Base-by-base conservation (phyloP, 345 rosid genomes). In the Camelina sativa region DNA sequence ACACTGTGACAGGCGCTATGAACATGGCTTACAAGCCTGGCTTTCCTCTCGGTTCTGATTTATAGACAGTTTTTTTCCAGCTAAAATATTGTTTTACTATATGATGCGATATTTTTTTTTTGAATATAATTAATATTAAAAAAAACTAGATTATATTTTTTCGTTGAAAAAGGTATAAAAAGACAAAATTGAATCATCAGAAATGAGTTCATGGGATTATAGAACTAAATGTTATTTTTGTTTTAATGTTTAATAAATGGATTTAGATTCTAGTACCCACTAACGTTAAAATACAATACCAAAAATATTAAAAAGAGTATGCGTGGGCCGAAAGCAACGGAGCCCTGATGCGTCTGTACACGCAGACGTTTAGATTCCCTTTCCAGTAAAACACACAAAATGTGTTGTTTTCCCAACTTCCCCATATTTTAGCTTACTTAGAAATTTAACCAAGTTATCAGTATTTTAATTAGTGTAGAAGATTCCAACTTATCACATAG, bases 251-350 rank as follows among this genome's bases (percentile, higher is more conserved):
- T 46, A 58, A 13, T 12, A 44, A 35, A 32, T 44, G 40, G n/a
- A 13, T 30, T 15, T 47, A 12, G 15, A 13, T 35, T 17, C 3
- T 34, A 19, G 0, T 47, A 71, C 50, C 51, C 51, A 50, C 60
- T 71, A 61, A 71, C 60, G 28, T 48, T 23, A 50, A 41, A 23
- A 37, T 11, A 51, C 11, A 50, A 19, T 25, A 41, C 52, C 43
- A 62, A 25, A 23, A 37, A 61, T 50, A 72, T 7, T 34, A 34
- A 38, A 61, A 38, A 72, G 5, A 50, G 60, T 71, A 71, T 44
- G 53, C 57, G 67, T 51, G 78, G 68, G 65, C 67, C 71, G 71
- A 50, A 72, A 67, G 72, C 35, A 66, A 71, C 16, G 71, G 65
- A 55, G 58, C 52, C 51, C 51, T 63, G 48, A 46, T 62, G 62